Base-by-base conservation (phyloP, 164 flowering plant genomes). In the Berberis vulgaris region DNA sequence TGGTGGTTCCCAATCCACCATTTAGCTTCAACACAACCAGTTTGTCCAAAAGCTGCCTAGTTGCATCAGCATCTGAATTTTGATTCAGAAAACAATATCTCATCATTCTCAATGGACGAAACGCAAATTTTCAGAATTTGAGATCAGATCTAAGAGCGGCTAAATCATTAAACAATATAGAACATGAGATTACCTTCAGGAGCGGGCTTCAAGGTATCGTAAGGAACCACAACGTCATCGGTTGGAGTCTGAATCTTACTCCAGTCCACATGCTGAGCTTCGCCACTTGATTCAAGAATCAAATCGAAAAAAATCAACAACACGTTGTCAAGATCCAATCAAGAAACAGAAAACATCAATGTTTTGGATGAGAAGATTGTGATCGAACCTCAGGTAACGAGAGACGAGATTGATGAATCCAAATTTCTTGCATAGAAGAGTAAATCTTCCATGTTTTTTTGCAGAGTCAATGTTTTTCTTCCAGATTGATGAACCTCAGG, bases 241-340 rank as follows among this genome's bases (percentile, higher is more conserved):
- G 98, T 95, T 2, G 99, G 99, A 11, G 99, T 95, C 73, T 91
- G 73, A 79, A 95, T 95, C 86, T 91, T 91, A 60, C 89, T 88
- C 99, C 99, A 95, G 41, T 95, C 97, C 8, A 95, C 77, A 52
- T 89, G 81, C 54, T 89, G 83, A 0, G 92, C 99, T 75, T 95
- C 99, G 8, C 99, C 98, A 70, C 99, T 91, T 64, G 61, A 59
- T 26, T 53, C 43, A 54, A 41, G 54, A 7, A 10, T 1, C 41
- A 43, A 9, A 60, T 44, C n/a, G 59, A 57, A 41, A 41, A 26
- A 45, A 54, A 47, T 26, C 26, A 3, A 55, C 10, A 50, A 61
- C 54, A 52, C 4, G 12, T 10, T 52, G 11, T 5, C 54, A 7
- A 10, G 11, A 52, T 52, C 7, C 57, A 54, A 2, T 8, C 6